These are phyloP conservation scores for Leptographium lundbergii DNA, from an alignment of 2,329 filamentous ascomycete species.

Conservation along the genomic window DNA sequence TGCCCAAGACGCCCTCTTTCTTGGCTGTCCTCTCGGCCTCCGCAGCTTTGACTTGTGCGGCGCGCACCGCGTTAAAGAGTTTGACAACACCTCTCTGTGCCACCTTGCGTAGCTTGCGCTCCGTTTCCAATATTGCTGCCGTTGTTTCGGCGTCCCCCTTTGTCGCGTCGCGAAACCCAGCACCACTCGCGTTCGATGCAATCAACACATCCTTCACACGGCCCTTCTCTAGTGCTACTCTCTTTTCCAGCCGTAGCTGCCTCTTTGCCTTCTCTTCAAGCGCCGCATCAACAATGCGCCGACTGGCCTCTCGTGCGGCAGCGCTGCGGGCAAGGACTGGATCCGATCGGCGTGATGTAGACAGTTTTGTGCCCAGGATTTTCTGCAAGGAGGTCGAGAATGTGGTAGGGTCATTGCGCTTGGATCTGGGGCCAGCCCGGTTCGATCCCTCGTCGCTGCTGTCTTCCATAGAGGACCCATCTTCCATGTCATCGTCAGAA, in stretches of 20 bases:
- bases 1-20: constrained; percentile 64
- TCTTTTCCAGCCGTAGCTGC: constrained; percentile 70
- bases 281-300: constrained; percentile 59
- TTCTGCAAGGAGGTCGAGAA: constrained; percentile 91
- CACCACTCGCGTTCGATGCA: constrained; percentile 21
- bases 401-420: constrained; percentile 82
- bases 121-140: constrained; percentile 50
- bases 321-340: constrained; percentile 82
- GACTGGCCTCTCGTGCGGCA: constrained; percentile 58
- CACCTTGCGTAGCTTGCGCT: constrained; percentile 72
- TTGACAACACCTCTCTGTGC: constrained; percentile 90
- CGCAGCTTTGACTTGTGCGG: constrained; percentile 78
- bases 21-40: constrained; percentile 60
- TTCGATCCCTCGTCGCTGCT: not conserved
- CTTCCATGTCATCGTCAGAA: constrained; percentile 19
- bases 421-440: constrained; percentile 40
- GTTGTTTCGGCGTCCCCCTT: constrained; percentile 31
- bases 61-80: constrained; percentile 89
- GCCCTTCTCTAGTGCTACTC: constrained; percentile 69
- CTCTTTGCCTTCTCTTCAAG: constrained; percentile 71
- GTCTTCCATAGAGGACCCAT: constrained; percentile 14
- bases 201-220: constrained; percentile 76
- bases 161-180: constrained; percentile 8
- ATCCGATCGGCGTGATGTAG: constrained; percentile 68
- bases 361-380: constrained; percentile 82